phyloP scores from a whole-genome alignment of 2,329 filamentous ascomycete genomes.

The Aspergillus luchuensis region DNA sequence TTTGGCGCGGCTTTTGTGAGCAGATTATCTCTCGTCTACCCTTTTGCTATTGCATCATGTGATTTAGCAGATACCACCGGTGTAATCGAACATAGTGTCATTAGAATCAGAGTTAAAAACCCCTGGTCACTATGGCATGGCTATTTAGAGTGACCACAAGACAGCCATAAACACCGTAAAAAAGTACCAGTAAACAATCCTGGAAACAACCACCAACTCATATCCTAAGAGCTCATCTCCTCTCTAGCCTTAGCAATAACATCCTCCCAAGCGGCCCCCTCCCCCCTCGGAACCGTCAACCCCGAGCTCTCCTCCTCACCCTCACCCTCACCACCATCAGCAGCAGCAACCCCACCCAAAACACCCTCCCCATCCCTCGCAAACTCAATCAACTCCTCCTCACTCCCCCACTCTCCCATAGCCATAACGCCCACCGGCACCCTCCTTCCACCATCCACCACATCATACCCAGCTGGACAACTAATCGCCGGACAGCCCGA shows the following conservation, averaged over 20 bases:
- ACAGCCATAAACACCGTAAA: no score
- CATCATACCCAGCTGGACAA: slow-evolving; percentile 71
- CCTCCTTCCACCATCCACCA: slow-evolving; percentile 32
- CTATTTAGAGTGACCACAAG: no score
- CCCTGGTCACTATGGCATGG: not conserved
- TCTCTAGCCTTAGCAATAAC: slow-evolving; percentile 32
- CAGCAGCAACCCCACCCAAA: slow-evolving; percentile 36
- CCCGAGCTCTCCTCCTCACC: slow-evolving; percentile 18
- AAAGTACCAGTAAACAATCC: not conserved
- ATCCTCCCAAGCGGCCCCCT: slow-evolving; percentile 41
- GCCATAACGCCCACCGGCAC: slow-evolving; percentile 58
- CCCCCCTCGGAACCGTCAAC: slow-evolving; percentile 31
- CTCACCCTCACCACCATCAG: not conserved
- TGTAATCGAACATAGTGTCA: not conserved
- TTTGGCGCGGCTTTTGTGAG: not conserved
- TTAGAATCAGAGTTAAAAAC: not conserved
- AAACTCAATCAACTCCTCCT: slow-evolving; percentile 56
- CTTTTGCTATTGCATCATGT: not conserved
- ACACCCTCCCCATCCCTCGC: slow-evolving; percentile 55
- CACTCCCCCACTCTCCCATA: slow-evolving; percentile 58
- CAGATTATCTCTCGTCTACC: not conserved
- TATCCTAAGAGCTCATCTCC: not conserved
- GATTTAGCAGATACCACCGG: not conserved
- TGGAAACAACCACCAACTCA: not conserved
- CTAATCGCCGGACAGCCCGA: slow-evolving; percentile 74